Evolutionary conservation across 2,329 filamentous ascomycete genomes (phyloP), one percentile per base, ranked within the genome.

Genomic region (Iodosphaeria phyllophila): DNA sequence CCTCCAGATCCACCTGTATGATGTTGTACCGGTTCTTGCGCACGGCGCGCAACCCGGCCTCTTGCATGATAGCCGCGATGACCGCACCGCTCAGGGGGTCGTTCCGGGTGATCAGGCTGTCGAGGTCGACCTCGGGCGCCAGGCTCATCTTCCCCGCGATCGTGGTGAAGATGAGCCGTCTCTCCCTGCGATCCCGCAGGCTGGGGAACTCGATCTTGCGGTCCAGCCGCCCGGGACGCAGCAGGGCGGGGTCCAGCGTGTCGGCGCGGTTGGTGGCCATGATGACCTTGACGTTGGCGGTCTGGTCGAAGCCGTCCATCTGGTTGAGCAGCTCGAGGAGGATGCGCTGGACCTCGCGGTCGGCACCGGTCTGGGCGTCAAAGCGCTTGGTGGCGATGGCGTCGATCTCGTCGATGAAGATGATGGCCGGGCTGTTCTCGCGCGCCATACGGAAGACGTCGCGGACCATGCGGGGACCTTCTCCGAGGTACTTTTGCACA

Each of bases 261-360:
- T 95, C 89, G 36, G 89, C 86, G 48, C 89, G 77, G 61, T 98
- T 98, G 38, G 89, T 98, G 37, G 89, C 89, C 89, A 98, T 98
- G 58, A 98, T 98, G 48, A 98, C 89, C 61, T 98, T 98, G 54
- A 98, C 89, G 52, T 98, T 98, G 49, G 82, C 79, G 1, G 83
- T 92, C 54, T 98, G 89, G 51, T 98, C 89, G 59, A 98, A 98
- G 36, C 89, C 89, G 49, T 98, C 89, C 89, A 98, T 98, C 56
- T 98, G 89, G 58, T 98, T 98, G 35, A 98, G 74, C 37, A 98
- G 60, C 52, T 98, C 89, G 31, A 98, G 74, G 30, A 98, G 62
- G 44, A 98, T 98, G 64, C 89, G 86, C 59, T 98, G 89, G 10
- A 98, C 89, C 55, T 98, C 89, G 56, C 89, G 73, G 47, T 98